Base-by-base conservation (phyloP, 345 rosid species). In the Eucalyptus lansdowneana region DNA sequence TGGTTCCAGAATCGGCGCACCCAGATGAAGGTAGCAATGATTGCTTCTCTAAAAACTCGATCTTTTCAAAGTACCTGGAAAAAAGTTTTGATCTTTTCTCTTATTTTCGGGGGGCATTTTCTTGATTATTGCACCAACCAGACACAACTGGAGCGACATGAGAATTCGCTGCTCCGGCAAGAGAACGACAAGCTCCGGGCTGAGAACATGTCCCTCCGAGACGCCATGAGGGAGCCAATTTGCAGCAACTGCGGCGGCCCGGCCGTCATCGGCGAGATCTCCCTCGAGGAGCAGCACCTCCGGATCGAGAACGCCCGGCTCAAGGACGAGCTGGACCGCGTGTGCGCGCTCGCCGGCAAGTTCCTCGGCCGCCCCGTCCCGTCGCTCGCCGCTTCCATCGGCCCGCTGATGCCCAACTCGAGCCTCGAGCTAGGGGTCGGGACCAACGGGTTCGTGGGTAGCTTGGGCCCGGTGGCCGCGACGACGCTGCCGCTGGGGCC, bases 1-100 rank as follows among this genome's bases (percentile, higher is more conserved):
- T 97, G 99, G 99, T 97, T 97, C 91, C 99, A 97, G 87, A 97
- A 97, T 92, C 98, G 99, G n/a, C 94, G 99, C 3, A 97, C 99
- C 89, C 99, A 97, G 80, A 96, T 97, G 99, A 97, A 97, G 98
- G 99, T 97, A 91, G 86, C n/a, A 65, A 67, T 76, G 47, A 40
- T 40, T 14, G 22, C 42, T 31, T 89, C 88, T 19, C 60, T 58
- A 3, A 51, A 58, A 51, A 50, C 80, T 34, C 45, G 22, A 27
- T 25, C n/a, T 58, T 89, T 50, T 34, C 69, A 5, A 5, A 31
- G 12, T 29, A 76, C 62, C 24, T 34, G 22, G 51, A 80, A 37
- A 6, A 31, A 22, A 10, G 88, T 53, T 34, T 21, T 58, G 50
- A 58, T 42, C 50, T 51, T 54, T 86, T 89, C 9, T 12, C 49